Base-by-base conservation (phyloP, 495 filamentous ascomycete species). In the Podospora anserina region DNA sequence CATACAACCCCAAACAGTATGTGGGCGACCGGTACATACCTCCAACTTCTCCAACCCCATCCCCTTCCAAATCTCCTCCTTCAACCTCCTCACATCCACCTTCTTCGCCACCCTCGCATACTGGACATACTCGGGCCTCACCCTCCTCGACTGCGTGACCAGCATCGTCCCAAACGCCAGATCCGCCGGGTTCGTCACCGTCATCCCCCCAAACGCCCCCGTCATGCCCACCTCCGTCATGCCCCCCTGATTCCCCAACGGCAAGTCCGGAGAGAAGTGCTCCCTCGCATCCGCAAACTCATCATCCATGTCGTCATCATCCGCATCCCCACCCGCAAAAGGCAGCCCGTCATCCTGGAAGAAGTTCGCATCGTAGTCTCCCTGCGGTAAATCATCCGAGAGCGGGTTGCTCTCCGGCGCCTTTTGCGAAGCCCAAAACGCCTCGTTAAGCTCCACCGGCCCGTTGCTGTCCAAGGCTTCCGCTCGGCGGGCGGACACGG, bases 61-160 rank as follows among this genome's bases (percentile, higher is more conserved):
- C 6, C 92, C 92, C 78, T 85, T 90, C 96, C 96, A 99, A 75
- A 99, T 88, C 76, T 99, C 93, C 77, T 94, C 91, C 81, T 99
- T 99, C 73, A 99, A 80, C 75, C 93, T 82, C 62, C 94, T 84
- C 0, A 98, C 93, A 75, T 99, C 96, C n/a, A 99, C 96, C 83
- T 98, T 99, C 86, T 97, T 99, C 16, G 96, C 96, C 27, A 96
- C 90, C 30, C 93, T 86, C 19, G 96, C 96, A 77, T 97, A 99
- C 76, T 97, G 92, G 32, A 99, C 92, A 69, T 99, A 98, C 77
- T 98, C 95, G 0, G 95, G 96, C 71, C 94, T 80, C 39, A 94
- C 76, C 58, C 95, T 82, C 61, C 94, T 80, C 69, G 84, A 91
- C 75, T 94, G 90, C 13, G 94, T 97, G n/a, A 99, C 93, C 9